A percentile compares a stretch with the other conserved stretches of the same genome.
phyloP scores from a whole-genome alignment of 352 stramenopile genomes.

The Detonula confervacea region DNA sequence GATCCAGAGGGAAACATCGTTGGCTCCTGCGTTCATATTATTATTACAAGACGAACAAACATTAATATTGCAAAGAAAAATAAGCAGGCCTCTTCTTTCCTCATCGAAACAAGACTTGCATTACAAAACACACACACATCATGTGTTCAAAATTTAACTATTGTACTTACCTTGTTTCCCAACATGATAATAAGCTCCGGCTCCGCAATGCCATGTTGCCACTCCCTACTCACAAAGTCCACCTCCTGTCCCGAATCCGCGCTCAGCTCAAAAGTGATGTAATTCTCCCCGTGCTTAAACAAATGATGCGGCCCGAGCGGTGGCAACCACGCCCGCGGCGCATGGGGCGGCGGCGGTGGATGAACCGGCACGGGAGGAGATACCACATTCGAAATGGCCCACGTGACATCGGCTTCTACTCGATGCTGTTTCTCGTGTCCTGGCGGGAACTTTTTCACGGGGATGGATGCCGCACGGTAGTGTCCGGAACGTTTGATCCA shows the following conservation, averaged over 20 bases:
- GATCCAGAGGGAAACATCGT: no score
- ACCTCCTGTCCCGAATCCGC: neutral
- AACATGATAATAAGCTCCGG: constrained; percentile 12
- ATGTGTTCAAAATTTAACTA: no score
- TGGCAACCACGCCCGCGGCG: no score
- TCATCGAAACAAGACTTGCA: no score
- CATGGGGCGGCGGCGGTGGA: neutral
- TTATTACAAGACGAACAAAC: no score
- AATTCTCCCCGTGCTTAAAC: no score
- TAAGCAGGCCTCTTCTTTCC: no score
- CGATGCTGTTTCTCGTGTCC: neutral
- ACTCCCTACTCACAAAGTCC: constrained; percentile 13
- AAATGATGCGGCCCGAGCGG: no score
- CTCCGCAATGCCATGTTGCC: neutral
- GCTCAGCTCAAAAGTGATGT: neutral
- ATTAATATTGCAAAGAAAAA: no score
- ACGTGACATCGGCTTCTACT: neutral
- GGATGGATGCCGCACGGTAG: neutral
- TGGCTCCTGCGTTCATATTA: no score
- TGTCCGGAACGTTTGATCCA: neutral
- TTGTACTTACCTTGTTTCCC: no score
- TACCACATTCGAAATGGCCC: neutral
- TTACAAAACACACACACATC: no score
- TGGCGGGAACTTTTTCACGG: neutral
- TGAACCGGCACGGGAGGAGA: neutral